Evolutionary conservation across 2,329 filamentous ascomycete genomes (phyloP).

Genomic region (Pezicula rhizophila): DNA sequence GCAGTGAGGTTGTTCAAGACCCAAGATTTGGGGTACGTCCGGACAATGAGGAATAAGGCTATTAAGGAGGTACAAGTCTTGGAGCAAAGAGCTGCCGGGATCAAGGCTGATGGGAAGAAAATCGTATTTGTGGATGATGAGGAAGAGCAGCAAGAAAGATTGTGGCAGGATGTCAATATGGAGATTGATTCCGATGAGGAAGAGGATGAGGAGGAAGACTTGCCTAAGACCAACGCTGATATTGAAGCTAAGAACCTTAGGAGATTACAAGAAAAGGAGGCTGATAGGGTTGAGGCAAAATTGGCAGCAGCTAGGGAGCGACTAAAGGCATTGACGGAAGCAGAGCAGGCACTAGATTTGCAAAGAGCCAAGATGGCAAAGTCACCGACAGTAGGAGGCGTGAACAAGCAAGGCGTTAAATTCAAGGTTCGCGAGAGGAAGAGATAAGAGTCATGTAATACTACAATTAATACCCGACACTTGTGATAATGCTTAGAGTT

Average conservation of each 20-base stretch:
- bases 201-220: slow-evolving; percentile 4
- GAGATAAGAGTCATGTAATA: slow-evolving; percentile 27
- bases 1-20: slow-evolving; percentile 60
- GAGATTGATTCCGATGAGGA: slow-evolving; percentile 23
- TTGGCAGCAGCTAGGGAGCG: slow-evolving; percentile 47
- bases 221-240: slow-evolving; percentile 8
- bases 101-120: slow-evolving; percentile 26
- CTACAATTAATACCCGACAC: too few relatives aligned
- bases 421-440: slow-evolving; percentile 58
- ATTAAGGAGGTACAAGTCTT: slow-evolving; percentile 50
- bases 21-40: slow-evolving; percentile 60
- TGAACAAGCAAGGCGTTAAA: slow-evolving; percentile 55
- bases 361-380: slow-evolving; percentile 61
- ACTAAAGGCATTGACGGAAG: slow-evolving; percentile 46
- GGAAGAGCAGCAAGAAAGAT: slow-evolving; percentile 17
- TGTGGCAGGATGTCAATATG: slow-evolving; percentile 19
- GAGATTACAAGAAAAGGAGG: slow-evolving; percentile 37
- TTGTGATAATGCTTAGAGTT: too few relatives aligned
- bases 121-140: slow-evolving; percentile 29
- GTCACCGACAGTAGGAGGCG: slow-evolving; percentile 52
- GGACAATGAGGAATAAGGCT: slow-evolving; percentile 55
- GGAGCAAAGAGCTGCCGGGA: slow-evolving; percentile 45
- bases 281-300: slow-evolving; percentile 41
- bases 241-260: slow-evolving; percentile 27
- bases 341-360: slow-evolving; percentile 51